A percentile compares a stretch with the other conserved stretches of the same genome.
Evolutionary conservation across 495 filamentous ascomycete species (phyloP).

Genomic region (Sphaerosporella brunnea): DNA sequence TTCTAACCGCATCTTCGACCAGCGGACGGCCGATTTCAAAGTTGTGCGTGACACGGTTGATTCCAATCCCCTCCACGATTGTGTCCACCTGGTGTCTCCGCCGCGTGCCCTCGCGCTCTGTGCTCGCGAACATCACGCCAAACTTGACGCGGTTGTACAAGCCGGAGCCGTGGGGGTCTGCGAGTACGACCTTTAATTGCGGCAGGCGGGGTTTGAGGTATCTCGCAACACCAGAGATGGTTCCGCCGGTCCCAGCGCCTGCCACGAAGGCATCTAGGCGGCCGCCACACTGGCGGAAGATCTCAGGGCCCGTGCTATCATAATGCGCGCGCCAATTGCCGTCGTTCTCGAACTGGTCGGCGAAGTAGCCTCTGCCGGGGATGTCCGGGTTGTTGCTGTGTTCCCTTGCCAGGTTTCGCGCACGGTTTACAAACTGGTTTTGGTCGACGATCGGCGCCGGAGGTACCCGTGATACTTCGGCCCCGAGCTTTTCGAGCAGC

Average conservation of each 20-base stretch:
- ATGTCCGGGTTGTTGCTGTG: slow-evolving; percentile 43
- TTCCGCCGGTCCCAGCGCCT: slow-evolving; percentile 92
- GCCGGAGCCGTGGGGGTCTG: slow-evolving; percentile 87
- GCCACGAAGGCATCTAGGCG: slow-evolving; percentile 75
- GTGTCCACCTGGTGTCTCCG: slow-evolving; percentile 82
- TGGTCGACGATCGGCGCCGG: slow-evolving; percentile 82
- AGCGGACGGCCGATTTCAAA: slow-evolving; percentile 71
- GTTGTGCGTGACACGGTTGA: slow-evolving; percentile 81
- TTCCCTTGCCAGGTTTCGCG: slow-evolving; percentile 52
- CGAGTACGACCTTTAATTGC: slow-evolving; percentile 55
- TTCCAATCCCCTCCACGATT: slow-evolving; percentile 89
- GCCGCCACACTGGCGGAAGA: slow-evolving; percentile 59
- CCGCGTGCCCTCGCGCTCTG: slow-evolving; percentile 76
- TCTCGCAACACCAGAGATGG: slow-evolving; percentile 67
- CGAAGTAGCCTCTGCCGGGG: slow-evolving; percentile 58
- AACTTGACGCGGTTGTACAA: slow-evolving; percentile 77
- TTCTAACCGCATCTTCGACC: slow-evolving; percentile 76
- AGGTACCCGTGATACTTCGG: slow-evolving; percentile 69
- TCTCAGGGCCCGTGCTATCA: slow-evolving; percentile 72
- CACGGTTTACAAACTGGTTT: slow-evolving; percentile 86
- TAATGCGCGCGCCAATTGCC: slow-evolving; percentile 79
- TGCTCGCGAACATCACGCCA: slow-evolving; percentile 86
- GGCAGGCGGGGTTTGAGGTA: slow-evolving; percentile 58
- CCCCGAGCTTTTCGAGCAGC: slow-evolving; percentile 76
- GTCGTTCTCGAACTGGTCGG: slow-evolving; percentile 84